phyloP scores from a whole-genome alignment of 1,284 basidiomycete species.

The Trichosporon sp. region DNA sequence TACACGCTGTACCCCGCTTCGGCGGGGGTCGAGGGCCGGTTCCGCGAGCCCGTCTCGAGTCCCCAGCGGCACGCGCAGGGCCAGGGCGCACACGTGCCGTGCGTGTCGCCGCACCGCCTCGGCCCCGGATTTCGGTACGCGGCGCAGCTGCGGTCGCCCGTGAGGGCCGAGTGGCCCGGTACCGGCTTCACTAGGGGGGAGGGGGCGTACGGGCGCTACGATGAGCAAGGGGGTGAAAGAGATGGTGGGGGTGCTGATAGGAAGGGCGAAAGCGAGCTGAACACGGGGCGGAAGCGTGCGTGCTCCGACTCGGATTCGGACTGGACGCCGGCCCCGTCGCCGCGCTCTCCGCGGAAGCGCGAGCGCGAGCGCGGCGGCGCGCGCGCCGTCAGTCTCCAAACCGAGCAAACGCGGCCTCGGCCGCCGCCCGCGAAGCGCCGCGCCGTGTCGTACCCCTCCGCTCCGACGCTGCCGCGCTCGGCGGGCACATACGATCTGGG shows the following conservation, averaged over 20 bases:
- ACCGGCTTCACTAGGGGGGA: no score
- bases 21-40: not conserved
- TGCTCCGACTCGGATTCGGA: not conserved
- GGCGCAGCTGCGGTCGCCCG: not conserved
- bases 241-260: no score
- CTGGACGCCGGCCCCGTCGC: not conserved
- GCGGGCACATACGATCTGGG: not conserved
- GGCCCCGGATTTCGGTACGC: not conserved
- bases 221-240: not conserved
- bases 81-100: not conserved
- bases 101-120: not conserved
- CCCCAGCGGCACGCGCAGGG: no score
- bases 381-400: not conserved
- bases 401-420: not conserved
- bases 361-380: not conserved
- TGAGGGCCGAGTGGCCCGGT: not conserved
- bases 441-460: not conserved
- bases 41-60: not conserved
- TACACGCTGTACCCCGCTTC: not conserved
- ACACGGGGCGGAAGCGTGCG: not conserved
- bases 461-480: not conserved
- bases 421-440: not conserved
- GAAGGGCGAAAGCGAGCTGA: no score
- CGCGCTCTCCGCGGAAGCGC: not conserved
- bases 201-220: not conserved